These are phyloP conservation scores for Psilocybe sp. DNA, from an alignment of 768 basidiomycete genomes.

Conservation along the genomic window DNA sequence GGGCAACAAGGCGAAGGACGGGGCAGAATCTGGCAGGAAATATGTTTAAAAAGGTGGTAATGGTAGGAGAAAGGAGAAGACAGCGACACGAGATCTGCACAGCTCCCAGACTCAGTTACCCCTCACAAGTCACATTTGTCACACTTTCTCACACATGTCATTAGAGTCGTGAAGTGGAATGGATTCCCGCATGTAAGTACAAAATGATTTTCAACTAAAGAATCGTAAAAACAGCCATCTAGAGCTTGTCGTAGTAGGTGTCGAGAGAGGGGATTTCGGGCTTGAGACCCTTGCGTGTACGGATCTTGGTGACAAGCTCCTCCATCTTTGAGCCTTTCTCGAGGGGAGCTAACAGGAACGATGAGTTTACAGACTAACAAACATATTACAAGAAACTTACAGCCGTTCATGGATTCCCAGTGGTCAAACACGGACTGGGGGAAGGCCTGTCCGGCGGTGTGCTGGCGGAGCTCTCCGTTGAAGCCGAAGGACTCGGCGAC, in stretches of 20 bases:
- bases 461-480: constrained; percentile 91
- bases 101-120: constrained; percentile 6
- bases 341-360: constrained; percentile 51
- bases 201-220: constrained; percentile 15
- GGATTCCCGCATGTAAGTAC: constrained; percentile 19
- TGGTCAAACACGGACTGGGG: constrained; percentile 94
- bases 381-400: constrained; percentile 38
- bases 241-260: constrained; percentile 93
- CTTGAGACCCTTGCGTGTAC: constrained; percentile 95
- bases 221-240: constrained; percentile 25
- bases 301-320: constrained; percentile 77
- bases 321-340: constrained; percentile 94
- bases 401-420: constrained; percentile 83
- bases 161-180: constrained; percentile 5
- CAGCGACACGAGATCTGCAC: constrained; percentile 10
- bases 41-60: constrained; percentile 19
- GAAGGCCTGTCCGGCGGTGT: constrained; percentile 97
- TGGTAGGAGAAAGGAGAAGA: constrained; percentile 15
- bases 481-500: constrained; percentile 95
- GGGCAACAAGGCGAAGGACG: constrained; percentile 4
- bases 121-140: constrained; percentile 16
- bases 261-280: constrained; percentile 87
- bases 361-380: constrained; percentile 2
- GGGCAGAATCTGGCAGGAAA: constrained; percentile 17
- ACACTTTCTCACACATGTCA: constrained; percentile 16